Evolutionary conservation across 1,139 yeast species (phyloP).

Genomic region (Magnusiomyces paraingens): DNA sequence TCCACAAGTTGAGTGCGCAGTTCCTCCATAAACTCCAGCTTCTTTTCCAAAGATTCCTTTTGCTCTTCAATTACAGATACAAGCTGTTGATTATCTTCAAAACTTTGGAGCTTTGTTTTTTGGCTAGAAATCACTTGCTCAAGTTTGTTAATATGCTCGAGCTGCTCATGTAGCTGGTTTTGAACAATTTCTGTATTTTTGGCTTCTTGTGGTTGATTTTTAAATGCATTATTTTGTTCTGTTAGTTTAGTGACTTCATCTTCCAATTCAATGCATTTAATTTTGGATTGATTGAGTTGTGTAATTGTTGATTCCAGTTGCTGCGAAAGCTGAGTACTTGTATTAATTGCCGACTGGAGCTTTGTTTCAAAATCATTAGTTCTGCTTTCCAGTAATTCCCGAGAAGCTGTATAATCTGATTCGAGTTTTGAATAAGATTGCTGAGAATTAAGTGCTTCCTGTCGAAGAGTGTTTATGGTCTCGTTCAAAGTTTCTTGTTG

Average conservation of each 20-base stretch:
- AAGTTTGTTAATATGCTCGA: constrained; percentile 49
- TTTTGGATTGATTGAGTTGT: constrained; percentile 2
- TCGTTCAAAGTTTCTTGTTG: constrained; percentile 25
- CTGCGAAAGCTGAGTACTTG: constrained; percentile 12
- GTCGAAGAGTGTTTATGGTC: constrained; percentile 17
- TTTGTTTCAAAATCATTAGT: constrained; percentile 2
- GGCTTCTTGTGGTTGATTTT: constrained; percentile 36
- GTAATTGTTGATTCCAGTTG: constrained; percentile 8
- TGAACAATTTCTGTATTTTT: constrained; percentile 40
- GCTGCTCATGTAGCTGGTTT: constrained; percentile 50
- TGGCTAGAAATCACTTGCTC: constrained; percentile 47
- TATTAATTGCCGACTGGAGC: not conserved
- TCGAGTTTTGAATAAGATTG: constrained; percentile 17
- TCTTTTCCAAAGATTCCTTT: constrained; percentile 39
- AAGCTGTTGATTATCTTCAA: constrained; percentile 39
- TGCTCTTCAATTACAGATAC: constrained; percentile 50
- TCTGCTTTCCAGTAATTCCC: constrained; percentile 4
- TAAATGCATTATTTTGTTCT: constrained; percentile 33
- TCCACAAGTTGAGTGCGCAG: constrained; percentile 45
- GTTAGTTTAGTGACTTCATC: constrained; percentile 23
- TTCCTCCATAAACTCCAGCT: constrained; percentile 39
- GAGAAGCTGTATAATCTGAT: constrained; percentile 10
- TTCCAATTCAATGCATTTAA: constrained; percentile 9
- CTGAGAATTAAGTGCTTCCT: constrained; percentile 19
- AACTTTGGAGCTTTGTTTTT: constrained; percentile 40